Evolutionary conservation across 164 flowering plant species (phyloP), one percentile per base, ranked within the genome.

Genomic region (Tinospora cordifolia): DNA sequence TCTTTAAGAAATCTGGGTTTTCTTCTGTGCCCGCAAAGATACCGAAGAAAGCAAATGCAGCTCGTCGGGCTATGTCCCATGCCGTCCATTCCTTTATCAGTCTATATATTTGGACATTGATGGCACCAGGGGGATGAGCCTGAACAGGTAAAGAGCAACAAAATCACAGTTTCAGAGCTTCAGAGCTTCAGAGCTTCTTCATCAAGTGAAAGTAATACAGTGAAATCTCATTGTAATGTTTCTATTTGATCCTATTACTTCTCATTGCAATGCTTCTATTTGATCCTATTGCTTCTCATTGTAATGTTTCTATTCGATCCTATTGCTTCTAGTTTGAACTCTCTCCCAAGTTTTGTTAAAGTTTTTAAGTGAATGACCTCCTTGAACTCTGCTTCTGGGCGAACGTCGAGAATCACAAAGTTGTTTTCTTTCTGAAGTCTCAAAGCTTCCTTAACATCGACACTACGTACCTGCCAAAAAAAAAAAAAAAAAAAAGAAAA

Each of bases 71-170:
- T 54, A 94, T 94, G 79, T 94, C 98, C 98, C 98, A 94, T 22
- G 98, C 95, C 63, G 97, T 94, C 97, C 98, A 94, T 71, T 94
- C 96, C 82, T 89, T 94, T 81, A 94, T 91, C 11, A 94, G 95
- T 79, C 98, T 87, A 74, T 89, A 91, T 65, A 94, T 81, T 84
- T 94, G 95, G 59, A 85, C 96, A 82, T 94, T 94, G 17, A 91
- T 82, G 17, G 93, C 96, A 34, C 91, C 97, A 34, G 87, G 86
- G 38, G 97, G 91, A 81, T 94, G 97, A 76, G 76, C 93, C 98
- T 91, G 63, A 49, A 71, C 63, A 63, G 60, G n/a, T 25, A n/a
- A 54, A 44, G 47, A 54, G n/a, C 6, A 4, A 30, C 36, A 4
- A 30, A 19, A 17, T n/a, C 24, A 5, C 60, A 54, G 9, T 54